These are phyloP conservation scores for Chytriomyces sp. DNA, from an alignment of 192 early-diverging fungal species.

Conservation along the genomic window DNA sequence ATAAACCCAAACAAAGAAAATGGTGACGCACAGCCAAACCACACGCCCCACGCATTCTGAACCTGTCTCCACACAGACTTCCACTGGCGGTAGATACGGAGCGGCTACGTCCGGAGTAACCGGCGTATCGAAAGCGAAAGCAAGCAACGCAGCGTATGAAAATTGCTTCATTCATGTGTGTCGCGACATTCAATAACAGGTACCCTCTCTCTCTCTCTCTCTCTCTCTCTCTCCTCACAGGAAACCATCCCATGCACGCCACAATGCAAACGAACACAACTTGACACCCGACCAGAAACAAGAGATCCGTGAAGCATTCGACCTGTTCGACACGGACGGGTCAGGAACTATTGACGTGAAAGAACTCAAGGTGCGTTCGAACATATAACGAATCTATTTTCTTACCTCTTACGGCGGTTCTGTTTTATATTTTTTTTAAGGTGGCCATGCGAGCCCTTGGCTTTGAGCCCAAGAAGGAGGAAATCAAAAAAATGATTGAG, in stretches of 20 bases:
- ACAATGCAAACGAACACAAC: constrained; percentile 36
- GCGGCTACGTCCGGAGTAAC: too few species aligned
- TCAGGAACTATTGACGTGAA: constrained; percentile 64
- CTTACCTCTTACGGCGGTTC: not conserved
- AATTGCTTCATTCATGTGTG: too few species aligned
- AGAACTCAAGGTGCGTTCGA: constrained; percentile 62
- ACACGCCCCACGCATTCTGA: too few species aligned
- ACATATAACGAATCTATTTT: not conserved
- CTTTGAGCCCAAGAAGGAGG: constrained; percentile 52
- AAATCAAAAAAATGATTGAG: constrained; percentile 59
- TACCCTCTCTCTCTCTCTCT: too few species aligned
- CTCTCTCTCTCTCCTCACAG: too few species aligned
- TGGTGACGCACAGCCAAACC: too few species aligned
- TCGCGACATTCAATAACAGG: too few species aligned
- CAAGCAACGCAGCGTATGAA: too few species aligned
- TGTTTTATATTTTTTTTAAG: constrained; percentile 51
- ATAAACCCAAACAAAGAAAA: too few species aligned
- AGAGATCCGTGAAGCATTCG: constrained; percentile 74
- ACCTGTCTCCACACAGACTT: too few species aligned
- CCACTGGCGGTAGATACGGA: too few species aligned
- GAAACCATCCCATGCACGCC: not conserved
- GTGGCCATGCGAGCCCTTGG: constrained; percentile 53
- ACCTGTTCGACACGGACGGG: constrained; percentile 74
- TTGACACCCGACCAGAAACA: constrained; percentile 69
- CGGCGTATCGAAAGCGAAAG: too few species aligned